A percentile compares a stretch with the other conserved stretches of the same genome.
Conservation (phyloP, 1,284 basidiomycete genomes). For the Ceratobasidium sp. region DNA sequence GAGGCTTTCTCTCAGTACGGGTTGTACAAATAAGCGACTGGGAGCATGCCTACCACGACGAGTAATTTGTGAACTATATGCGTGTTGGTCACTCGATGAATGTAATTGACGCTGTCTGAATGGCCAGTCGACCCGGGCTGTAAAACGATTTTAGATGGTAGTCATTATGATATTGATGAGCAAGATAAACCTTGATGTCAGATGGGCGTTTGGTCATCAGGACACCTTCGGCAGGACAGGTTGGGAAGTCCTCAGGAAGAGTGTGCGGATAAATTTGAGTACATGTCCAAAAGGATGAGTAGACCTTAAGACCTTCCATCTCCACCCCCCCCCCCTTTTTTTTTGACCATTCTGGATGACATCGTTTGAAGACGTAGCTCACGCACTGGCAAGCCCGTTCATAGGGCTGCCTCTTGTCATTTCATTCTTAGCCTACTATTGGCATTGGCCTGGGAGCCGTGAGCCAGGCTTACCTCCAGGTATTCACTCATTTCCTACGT, state of each 20-base stretch:
- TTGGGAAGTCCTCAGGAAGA: no score
- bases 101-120: not conserved
- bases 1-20: constrained; percentile 25
- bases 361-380: constrained; percentile 1
- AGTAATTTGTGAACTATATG: not conserved
- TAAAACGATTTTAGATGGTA: no score
- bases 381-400: not conserved
- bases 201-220: not conserved
- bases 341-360: not conserved
- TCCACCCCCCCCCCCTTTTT: not conserved
- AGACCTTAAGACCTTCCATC: no score
- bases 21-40: constrained; percentile 1
- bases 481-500: not conserved
- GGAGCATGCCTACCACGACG: not conserved
- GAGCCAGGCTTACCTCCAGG: constrained; percentile 12
- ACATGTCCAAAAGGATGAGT: not conserved
- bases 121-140: not conserved
- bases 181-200: not conserved
- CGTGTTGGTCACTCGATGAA: not conserved
- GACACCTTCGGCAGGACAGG: no score
- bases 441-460: constrained; percentile 36
- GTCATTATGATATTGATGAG: no score
- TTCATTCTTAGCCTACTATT: not conserved
- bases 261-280: no score
- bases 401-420: not conserved